Conservation (phyloP, 2,329 filamentous ascomycete species). For the Colletotrichum trifolii region DNA sequence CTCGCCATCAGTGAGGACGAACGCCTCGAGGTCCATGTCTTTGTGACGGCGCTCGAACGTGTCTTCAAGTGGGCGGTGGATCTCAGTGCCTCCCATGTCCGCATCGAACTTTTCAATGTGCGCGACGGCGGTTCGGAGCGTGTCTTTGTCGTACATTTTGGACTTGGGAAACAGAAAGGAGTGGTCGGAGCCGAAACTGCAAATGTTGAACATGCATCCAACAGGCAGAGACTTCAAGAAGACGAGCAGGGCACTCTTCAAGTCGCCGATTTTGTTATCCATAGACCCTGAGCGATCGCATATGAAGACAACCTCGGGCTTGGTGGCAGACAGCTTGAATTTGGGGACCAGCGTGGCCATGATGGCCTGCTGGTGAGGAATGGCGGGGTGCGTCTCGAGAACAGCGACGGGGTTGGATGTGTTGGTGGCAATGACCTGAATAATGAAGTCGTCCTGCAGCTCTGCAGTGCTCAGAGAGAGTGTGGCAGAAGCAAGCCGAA, state of each 20-base stretch:
- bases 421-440: conserved; percentile 72
- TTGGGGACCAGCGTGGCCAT: conserved; percentile 79
- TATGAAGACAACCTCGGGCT: conserved; percentile 76
- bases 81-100: conserved; percentile 66
- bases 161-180: conserved; percentile 61
- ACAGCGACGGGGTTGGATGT: conserved; percentile 71
- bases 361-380: conserved; percentile 71
- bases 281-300: conserved; percentile 79
- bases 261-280: conserved; percentile 62
- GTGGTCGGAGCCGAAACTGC: conserved; percentile 68
- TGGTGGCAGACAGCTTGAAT: conserved; percentile 68
- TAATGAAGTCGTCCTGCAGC: conserved; percentile 73
- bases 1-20: conserved; percentile 68
- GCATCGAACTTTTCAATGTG: conserved; percentile 56
- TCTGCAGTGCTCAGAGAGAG: conserved; percentile 63
- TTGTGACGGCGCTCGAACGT: conserved; percentile 54
- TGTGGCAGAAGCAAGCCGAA: conserved; percentile 71
- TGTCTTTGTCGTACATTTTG: conserved; percentile 56
- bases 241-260: conserved; percentile 67
- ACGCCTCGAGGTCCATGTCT: conserved; percentile 63
- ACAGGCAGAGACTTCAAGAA: conserved; percentile 75
- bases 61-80: conserved; percentile 56
- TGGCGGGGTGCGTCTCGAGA: conserved; percentile 72
- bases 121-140: conserved; percentile 53
- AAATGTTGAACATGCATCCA: conserved; percentile 76